Evolutionary conservation across 768 basidiomycete species (phyloP).

Genomic region (Mycena filopes): DNA sequence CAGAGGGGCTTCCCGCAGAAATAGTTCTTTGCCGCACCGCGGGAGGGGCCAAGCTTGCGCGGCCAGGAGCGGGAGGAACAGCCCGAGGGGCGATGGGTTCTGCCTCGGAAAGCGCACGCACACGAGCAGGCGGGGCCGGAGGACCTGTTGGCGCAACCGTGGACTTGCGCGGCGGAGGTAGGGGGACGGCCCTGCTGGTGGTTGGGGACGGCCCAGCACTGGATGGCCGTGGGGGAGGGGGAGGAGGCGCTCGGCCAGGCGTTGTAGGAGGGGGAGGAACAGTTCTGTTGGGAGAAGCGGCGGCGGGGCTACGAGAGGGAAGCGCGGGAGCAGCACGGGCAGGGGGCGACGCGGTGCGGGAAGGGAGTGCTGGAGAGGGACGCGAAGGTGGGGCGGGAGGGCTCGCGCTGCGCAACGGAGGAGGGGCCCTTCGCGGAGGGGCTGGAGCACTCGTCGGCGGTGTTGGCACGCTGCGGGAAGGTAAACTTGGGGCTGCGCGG

Average conservation of each 20-base stretch:
- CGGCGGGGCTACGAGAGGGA: slow-evolving; percentile 42
- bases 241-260: slow-evolving; percentile 50
- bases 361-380: slow-evolving; percentile 53
- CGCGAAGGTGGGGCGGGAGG: slow-evolving; percentile 52
- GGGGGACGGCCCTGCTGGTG: slow-evolving; percentile 49
- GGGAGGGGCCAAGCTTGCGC: slow-evolving; percentile 42
- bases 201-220: slow-evolving; percentile 45
- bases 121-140: slow-evolving; percentile 49
- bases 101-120: slow-evolving; percentile 56
- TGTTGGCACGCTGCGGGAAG: slow-evolving; percentile 52
- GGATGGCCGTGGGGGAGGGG: slow-evolving; percentile 57
- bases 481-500: slow-evolving; percentile 46
- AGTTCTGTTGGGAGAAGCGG: slow-evolving; percentile 43
- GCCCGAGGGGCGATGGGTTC: slow-evolving; percentile 47
- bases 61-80: slow-evolving; percentile 42
- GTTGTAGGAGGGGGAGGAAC: slow-evolving; percentile 49
- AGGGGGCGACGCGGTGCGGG: slow-evolving; percentile 44
- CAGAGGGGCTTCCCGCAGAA: slow-evolving; percentile 33
- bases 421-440: slow-evolving; percentile 54
- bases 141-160: slow-evolving; percentile 24
- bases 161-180: slow-evolving; percentile 49
- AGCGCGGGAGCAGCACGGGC: slow-evolving; percentile 43
- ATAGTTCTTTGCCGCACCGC: slow-evolving; percentile 33
- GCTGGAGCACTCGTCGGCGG: slow-evolving; percentile 50
- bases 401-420: slow-evolving; percentile 45